phyloP scores from a whole-genome alignment of 768 basidiomycete species.

The Xerocomellus chrysenteron region DNA sequence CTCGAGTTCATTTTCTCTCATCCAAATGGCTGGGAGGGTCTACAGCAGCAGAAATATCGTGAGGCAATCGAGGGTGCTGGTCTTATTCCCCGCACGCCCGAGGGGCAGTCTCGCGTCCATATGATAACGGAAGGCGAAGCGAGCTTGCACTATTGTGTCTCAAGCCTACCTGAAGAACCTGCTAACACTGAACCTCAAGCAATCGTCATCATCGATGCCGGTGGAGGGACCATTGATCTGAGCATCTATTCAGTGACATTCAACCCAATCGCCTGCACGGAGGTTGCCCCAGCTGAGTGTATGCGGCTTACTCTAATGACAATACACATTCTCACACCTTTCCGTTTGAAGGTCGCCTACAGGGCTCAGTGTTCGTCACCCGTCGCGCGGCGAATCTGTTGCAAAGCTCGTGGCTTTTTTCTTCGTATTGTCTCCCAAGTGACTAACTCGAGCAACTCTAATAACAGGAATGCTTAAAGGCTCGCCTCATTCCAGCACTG shows the following conservation, averaged over 20 bases:
- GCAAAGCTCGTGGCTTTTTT: constrained; percentile 23
- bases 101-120: constrained; percentile 16
- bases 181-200: constrained; percentile 25
- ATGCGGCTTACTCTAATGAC: not conserved
- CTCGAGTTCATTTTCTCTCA: constrained; percentile 24
- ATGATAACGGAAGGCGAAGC: constrained; percentile 27
- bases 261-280: constrained; percentile 27
- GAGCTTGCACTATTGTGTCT: constrained; percentile 37
- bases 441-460: not conserved
- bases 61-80: constrained; percentile 23
- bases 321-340: not conserved
- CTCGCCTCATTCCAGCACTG: not conserved
- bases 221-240: constrained; percentile 38
- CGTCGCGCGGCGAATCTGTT: constrained; percentile 37
- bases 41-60: constrained; percentile 23
- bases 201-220: constrained; percentile 44
- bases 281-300: constrained; percentile 34
- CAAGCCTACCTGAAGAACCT: constrained; percentile 28
- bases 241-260: constrained; percentile 34
- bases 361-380: constrained; percentile 50
- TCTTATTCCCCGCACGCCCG: constrained; percentile 12
- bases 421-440: not conserved
- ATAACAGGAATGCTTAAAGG: constrained; percentile 8
- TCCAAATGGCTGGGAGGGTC: constrained; percentile 31
- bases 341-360: constrained; percentile 37